phyloP scores from a whole-genome alignment of 1,139 yeast genomes.

The Taiozyma onychis region DNA sequence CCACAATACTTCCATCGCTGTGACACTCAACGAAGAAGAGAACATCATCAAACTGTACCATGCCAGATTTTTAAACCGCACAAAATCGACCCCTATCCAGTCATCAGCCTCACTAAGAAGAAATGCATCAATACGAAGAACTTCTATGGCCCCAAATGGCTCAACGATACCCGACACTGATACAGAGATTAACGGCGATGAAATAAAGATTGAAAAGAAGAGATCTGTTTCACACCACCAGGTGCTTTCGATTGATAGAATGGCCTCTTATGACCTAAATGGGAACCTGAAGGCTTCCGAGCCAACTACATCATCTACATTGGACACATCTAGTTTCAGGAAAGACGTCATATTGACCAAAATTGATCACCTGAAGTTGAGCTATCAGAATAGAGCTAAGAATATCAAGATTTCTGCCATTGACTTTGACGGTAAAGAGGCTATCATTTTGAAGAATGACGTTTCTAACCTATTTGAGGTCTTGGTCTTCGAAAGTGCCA shows the following conservation, averaged over 20 bases:
- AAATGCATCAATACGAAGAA: slow-evolving; percentile 14
- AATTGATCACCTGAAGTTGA: slow-evolving; percentile 40
- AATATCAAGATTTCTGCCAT: slow-evolving; percentile 40
- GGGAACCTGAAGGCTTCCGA: slow-evolving; percentile 13
- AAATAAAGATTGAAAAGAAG: slow-evolving; percentile 37
- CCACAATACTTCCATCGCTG: slow-evolving; percentile 39
- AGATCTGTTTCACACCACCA: slow-evolving; percentile 53
- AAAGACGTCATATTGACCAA: slow-evolving; percentile 68
- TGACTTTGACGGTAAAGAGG: slow-evolving; percentile 50
- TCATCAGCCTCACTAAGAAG: slow-evolving; percentile 8
- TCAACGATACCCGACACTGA: slow-evolving; percentile 3
- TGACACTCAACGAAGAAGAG: slow-evolving; percentile 45
- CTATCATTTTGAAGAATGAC: slow-evolving; percentile 41
- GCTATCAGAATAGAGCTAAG: slow-evolving; percentile 27
- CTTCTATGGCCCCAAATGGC: slow-evolving; percentile 2
- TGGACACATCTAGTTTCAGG: slow-evolving; percentile 12
- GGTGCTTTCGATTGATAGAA: slow-evolving; percentile 53
- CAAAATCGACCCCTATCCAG: slow-evolving; percentile 4
- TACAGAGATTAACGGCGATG: slow-evolving; percentile 4
- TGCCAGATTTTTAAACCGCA: slow-evolving; percentile 36
- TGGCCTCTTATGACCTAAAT: slow-evolving; percentile 39
- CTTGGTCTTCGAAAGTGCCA: slow-evolving; percentile 38
- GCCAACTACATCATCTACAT: slow-evolving; percentile 6
- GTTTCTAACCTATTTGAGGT: slow-evolving; percentile 37
- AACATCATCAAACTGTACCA: slow-evolving; percentile 44